These are phyloP conservation scores for Talaromyces albobiverticillius DNA, from an alignment of 2,329 filamentous ascomycete species.

Conservation along the genomic window DNA sequence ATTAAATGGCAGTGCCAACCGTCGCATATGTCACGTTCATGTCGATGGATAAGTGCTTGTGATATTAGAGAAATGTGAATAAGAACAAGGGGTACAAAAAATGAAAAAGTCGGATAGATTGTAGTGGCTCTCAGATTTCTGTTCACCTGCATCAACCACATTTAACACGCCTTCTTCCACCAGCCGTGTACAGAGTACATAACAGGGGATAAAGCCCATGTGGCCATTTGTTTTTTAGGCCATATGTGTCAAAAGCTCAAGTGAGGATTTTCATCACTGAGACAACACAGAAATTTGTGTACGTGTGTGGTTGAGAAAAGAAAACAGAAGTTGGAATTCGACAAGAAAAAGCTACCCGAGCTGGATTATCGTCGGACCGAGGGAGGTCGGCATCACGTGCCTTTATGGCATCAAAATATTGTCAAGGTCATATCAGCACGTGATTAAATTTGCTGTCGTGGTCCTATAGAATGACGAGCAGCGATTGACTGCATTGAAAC, in stretches of 20 bases:
- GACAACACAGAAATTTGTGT: conserved; percentile 21
- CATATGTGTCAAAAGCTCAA: conserved; percentile 34
- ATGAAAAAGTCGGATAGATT: conserved; percentile 5
- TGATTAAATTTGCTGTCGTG: conserved; percentile 10
- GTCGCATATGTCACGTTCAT: neutral
- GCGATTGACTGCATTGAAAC: conserved; percentile 4
- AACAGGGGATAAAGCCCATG: conserved; percentile 36
- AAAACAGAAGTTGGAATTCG: neutral
- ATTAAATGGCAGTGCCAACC: conserved; percentile 10
- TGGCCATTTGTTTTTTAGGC: conserved; percentile 15
- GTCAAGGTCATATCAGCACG: conserved; percentile 12
- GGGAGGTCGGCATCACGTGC: neutral
- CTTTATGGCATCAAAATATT: neutral
- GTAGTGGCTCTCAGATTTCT: conserved; percentile 45
- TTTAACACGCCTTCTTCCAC: conserved; percentile 37
- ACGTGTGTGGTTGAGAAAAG: neutral
- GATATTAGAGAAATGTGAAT: neutral
- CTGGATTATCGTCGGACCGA: conserved; percentile 15
- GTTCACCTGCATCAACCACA: conserved; percentile 47
- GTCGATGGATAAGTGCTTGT: neutral
- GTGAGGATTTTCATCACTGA: conserved; percentile 40
- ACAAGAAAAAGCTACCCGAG: conserved; percentile 11
- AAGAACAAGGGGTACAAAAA: neutral
- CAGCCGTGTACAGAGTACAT: conserved; percentile 16
- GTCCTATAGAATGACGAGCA: conserved; percentile 4